Evolutionary conservation across 345 rosid genomes (phyloP).

Genomic region (Trapa incisa): DNA sequence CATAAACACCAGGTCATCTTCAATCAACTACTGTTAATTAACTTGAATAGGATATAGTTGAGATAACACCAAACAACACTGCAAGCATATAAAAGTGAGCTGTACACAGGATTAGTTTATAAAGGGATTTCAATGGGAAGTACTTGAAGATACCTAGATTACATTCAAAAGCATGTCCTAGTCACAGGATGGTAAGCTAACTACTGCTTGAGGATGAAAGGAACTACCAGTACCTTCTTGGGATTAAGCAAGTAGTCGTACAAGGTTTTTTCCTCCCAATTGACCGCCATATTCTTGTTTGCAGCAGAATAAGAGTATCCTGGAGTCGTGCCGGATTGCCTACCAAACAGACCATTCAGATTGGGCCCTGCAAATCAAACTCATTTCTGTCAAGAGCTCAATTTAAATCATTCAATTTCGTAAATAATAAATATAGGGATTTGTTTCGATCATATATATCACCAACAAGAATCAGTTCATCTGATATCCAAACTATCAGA

Average conservation of each 20-base stretch:
- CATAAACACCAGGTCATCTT: neutral
- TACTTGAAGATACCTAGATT: neutral
- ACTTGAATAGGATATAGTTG: neutral
- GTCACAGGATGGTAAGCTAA: neutral
- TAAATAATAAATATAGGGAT: neutral
- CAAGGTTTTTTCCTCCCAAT: constrained; percentile 74
- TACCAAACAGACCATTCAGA: constrained; percentile 76
- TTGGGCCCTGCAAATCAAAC: constrained; percentile 54
- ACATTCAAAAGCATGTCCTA: neutral
- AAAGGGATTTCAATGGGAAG: neutral
- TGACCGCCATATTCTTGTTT: constrained; percentile 80
- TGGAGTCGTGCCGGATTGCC: constrained; percentile 75
- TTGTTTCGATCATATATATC: neutral
- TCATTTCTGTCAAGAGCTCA: neutral
- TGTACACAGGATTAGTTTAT: neutral
- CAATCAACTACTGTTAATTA: neutral
- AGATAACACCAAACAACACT: neutral
- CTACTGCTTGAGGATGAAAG: neutral
- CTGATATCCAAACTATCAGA: neutral
- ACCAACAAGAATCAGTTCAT: neutral
- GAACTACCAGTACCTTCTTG: constrained; percentile 39
- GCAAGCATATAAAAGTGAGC: neutral
- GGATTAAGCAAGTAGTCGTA: constrained; percentile 84
- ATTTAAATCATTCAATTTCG: neutral
- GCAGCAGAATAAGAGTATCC: constrained; percentile 92